Evolutionary conservation across 1,284 basidiomycete species (phyloP).

Genomic region (Ustilago lituana): DNA sequence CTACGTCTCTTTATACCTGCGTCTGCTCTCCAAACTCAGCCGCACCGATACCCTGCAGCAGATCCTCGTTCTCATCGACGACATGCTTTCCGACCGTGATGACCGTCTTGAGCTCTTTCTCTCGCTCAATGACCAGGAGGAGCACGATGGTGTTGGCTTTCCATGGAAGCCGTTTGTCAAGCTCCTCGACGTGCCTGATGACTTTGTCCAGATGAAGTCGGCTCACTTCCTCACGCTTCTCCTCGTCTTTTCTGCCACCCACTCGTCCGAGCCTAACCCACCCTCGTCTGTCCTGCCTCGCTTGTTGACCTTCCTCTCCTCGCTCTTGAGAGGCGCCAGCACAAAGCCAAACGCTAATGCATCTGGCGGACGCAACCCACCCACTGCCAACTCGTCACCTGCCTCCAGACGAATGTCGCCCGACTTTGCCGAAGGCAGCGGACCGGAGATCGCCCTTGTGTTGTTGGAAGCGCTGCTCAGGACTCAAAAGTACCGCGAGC

Average conservation of each 20-base stretch:
- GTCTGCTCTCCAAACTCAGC: slow-evolving; percentile 89
- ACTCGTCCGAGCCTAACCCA: slow-evolving; percentile 31
- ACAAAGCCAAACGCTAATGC: slow-evolving; percentile 17
- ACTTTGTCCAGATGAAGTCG: slow-evolving; percentile 89
- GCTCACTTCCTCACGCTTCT: slow-evolving; percentile 88
- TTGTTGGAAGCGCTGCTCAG: slow-evolving; percentile 87
- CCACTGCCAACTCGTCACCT: slow-evolving; percentile 17
- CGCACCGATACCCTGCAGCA: slow-evolving; percentile 93
- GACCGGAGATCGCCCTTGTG: slow-evolving; percentile 88
- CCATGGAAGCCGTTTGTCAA: slow-evolving; percentile 85
- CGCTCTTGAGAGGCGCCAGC: slow-evolving; percentile 33
- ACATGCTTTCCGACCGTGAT: slow-evolving; percentile 78
- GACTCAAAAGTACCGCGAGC: slow-evolving; percentile 77
- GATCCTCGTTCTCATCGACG: slow-evolving; percentile 87
- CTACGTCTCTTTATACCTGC: slow-evolving; percentile 89
- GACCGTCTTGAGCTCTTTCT: slow-evolving; percentile 66
- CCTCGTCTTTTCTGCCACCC: slow-evolving; percentile 68
- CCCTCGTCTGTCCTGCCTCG: slow-evolving; percentile 41
- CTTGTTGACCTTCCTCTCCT: slow-evolving; percentile 47
- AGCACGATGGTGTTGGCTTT: slow-evolving; percentile 73
- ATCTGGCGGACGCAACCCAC: not conserved
- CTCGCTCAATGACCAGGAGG: slow-evolving; percentile 41
- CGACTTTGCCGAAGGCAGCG: slow-evolving; percentile 70
- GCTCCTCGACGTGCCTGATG: slow-evolving; percentile 84
- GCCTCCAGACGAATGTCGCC: slow-evolving; percentile 35